Evolutionary conservation across 768 basidiomycete genomes (phyloP).

Genomic region (Leccinum disarticulatum): DNA sequence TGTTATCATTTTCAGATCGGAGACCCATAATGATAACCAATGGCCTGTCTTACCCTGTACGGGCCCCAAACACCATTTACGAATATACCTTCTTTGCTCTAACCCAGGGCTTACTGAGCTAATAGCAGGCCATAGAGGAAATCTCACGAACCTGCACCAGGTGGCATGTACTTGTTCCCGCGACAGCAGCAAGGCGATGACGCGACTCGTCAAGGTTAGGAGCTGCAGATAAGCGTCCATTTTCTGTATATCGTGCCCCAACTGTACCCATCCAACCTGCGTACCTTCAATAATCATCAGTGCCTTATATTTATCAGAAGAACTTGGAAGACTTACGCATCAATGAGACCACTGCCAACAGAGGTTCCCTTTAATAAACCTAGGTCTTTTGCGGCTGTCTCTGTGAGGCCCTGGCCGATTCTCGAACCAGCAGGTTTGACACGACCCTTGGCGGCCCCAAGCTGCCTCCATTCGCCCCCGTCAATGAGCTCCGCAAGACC

Average conservation of each 20-base stretch:
- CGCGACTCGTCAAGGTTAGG: conserved; percentile 75
- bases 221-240: conserved; percentile 49
- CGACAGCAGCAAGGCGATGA: conserved; percentile 86
- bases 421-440: conserved; percentile 82
- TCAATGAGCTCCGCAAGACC: conserved; percentile 73
- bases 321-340: conserved; percentile 60
- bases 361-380: conserved; percentile 85
- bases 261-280: conserved; percentile 98
- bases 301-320: neutral
- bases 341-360: conserved; percentile 93
- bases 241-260: conserved; percentile 67
- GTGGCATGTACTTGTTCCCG: conserved; percentile 96
- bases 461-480: conserved; percentile 61
- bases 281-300: conserved; percentile 47
- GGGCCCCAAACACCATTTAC: conserved; percentile 94
- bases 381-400: conserved; percentile 77
- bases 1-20: conserved; percentile 8
- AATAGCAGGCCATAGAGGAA: neutral
- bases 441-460: conserved; percentile 65
- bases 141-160: conserved; percentile 68
- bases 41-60: conserved; percentile 53
- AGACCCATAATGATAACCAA: neutral
- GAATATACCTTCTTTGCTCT: conserved; percentile 82
- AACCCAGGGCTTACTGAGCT: neutral
- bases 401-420: conserved; percentile 79